Base-by-base conservation (phyloP, 768 basidiomycete genomes). In the Amanita polypyramis region DNA sequence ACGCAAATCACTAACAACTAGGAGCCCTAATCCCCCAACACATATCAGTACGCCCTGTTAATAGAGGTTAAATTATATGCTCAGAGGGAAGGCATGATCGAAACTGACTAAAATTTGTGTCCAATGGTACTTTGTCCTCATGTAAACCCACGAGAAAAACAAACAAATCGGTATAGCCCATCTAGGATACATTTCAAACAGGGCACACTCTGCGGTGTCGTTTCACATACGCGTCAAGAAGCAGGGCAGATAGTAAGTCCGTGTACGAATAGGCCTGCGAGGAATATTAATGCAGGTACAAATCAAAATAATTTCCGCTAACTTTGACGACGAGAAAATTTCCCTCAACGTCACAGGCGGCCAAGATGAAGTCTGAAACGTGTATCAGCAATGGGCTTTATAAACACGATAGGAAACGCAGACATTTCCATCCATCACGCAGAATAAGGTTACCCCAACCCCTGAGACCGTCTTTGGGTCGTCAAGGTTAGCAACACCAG, bases 111-210 rank as follows among this genome's bases (percentile, higher is more conserved):
- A 58, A 34, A 89, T 54, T 65, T 93, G 90, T 1, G 86, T 87
- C 84, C 84, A 89, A 49, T 86, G 84, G 60, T 86, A 91, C 58
- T 62, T 77, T 11, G 79, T 76, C 27, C 83, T 76, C 77, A 92
- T 80, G 65, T 87, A 92, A 7, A 92, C 45, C 78, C 82, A 93
- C 29, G 81, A 81, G 64, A 92, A 80, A 65, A 86, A 74, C 60
- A 92, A 67, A 62, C 90, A 92, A 11, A 86, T 76, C 17, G 90
- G 90, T 56, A 90, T 93, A 1, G 90, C 90, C 89, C 88, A 91
- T 46, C 84, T 86, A 27, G 33, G n/a, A 35, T 7, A 15, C n/a
- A 23, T 17, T 34, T 12, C 19, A 15, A 32, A 12, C 9, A 34
- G 23, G 5, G 12, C 1, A 5, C 14, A 15, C n/a, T 23, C 15